Base-by-base conservation (phyloP, 257 asterid genomes). In the Knoxia roxburghii region DNA sequence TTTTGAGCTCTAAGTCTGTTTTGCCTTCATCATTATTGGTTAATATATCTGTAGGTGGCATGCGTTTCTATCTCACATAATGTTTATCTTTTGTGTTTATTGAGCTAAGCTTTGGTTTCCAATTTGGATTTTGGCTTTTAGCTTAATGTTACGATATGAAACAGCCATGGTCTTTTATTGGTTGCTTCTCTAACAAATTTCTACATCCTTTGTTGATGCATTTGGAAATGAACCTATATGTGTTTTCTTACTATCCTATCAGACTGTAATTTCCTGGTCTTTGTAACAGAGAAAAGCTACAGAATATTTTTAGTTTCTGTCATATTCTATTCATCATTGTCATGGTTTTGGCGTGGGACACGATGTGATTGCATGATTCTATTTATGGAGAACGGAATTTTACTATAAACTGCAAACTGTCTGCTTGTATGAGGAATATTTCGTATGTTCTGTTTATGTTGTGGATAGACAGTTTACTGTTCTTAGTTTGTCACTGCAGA, bases 401-500 rank as follows among this genome's bases (percentile, higher is more conserved):
- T n/a, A n/a, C n/a, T n/a, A n/a, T n/a, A n/a, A n/a, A n/a, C n/a
- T n/a, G n/a, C n/a, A n/a, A n/a, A n/a, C n/a, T n/a, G n/a, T n/a
- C n/a, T n/a, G n/a, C n/a, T n/a, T n/a, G n/a, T n/a, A 29, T n/a
- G 29, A 20, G 57, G 26, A 15, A 63, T 7, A 41, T 26, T 27
- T 26, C 6, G 49, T 39, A 61, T 21, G 7, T 21, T 30, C 49
- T 46, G 10, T 50, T 52, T 37, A 17, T 39, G 56, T 1, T 20
- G 61, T n/a, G n/a, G 30, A n/a, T 5, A 43, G 41, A n/a, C 29
- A 52, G 13, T 62, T 35, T 35, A 40, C 62, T 52, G 53, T 32
- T 37, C 8, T 26, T 51, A 50, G 50, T 9, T 50, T 50, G 61
- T 50, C 8, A 29, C 67, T 71, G 73, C 86, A 93, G 99, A 20